phyloP scores from a whole-genome alignment of 371 early-diverging fungal species.

The Blastocladiella emersonii region DNA sequence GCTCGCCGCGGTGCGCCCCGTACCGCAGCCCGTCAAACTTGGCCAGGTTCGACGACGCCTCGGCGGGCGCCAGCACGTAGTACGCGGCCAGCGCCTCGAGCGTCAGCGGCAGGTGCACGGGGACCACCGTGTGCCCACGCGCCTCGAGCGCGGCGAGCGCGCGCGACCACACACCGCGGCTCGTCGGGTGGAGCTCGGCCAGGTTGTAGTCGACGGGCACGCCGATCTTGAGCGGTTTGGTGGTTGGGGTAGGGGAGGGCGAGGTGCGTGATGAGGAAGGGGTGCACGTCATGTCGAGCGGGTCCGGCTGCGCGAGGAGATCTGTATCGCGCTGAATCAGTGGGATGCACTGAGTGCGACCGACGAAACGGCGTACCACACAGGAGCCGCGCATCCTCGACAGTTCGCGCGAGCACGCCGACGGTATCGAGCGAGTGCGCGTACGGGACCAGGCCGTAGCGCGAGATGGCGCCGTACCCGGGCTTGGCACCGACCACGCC shows the following conservation, averaged over 20 bases:
- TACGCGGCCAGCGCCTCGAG: conserved; percentile 64
- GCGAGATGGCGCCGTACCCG: conserved; percentile 70
- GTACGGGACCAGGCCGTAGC: conserved; percentile 76
- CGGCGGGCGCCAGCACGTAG: conserved; percentile 76
- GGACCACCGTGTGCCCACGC: conserved; percentile 49
- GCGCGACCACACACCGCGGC: conserved; percentile 41
- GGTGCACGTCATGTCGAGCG: conserved; percentile 7
- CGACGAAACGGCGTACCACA: conserved; percentile 8
- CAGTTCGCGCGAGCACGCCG: conserved; percentile 54
- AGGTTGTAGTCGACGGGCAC: conserved; percentile 65
- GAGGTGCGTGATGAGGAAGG: not conserved
- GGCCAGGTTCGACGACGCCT: conserved; percentile 81
- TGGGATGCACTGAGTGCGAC: not conserved
- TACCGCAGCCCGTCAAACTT: conserved; percentile 78
- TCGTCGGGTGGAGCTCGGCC: conserved; percentile 40
- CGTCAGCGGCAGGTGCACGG: conserved; percentile 57
- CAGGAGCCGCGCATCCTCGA: conserved; percentile 25
- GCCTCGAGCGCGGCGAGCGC: conserved; percentile 27
- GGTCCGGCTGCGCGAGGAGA: conserved; percentile 1
- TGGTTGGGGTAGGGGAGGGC: not conserved
- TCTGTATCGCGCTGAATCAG: not conserved
- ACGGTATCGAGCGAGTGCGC: conserved; percentile 82
- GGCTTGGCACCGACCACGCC: conserved; percentile 89
- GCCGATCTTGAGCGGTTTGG: conserved; percentile 34
- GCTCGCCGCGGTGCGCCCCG: conserved; percentile 41